phyloP scores from a whole-genome alignment of 768 basidiomycete genomes.

The Psilocybe cyanescens region DNA sequence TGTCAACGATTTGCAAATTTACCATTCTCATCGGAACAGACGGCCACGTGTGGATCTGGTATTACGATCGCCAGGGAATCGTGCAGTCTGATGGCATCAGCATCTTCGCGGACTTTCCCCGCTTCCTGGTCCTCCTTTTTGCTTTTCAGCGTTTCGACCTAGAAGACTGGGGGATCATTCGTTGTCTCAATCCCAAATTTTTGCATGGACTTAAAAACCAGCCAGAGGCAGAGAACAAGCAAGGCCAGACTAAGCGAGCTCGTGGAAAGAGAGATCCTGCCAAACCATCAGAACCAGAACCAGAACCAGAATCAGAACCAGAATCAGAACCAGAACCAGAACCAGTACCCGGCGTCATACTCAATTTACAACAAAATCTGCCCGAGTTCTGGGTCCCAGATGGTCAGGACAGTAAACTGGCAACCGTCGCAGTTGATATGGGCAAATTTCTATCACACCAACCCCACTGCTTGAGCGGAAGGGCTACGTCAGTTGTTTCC shows the following conservation, averaged over 20 bases:
- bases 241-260: neutral
- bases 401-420: neutral
- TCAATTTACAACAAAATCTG: neutral
- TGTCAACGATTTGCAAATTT: neutral
- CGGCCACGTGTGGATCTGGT: constrained; percentile 25
- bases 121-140: constrained; percentile 27
- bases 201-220: too few species aligned
- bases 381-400: neutral
- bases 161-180: constrained; percentile 23
- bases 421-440: neutral
- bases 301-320: neutral
- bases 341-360: neutral
- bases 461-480: constrained; percentile 1
- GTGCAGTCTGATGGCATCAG: constrained; percentile 25
- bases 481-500: constrained; percentile 6
- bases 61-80: constrained; percentile 25
- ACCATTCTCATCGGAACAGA: constrained; percentile 13
- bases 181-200: constrained; percentile 1
- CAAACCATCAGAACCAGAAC: neutral
- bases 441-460: neutral
- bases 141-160: constrained; percentile 26
- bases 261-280: too few species aligned
- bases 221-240: neutral
- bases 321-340: neutral
- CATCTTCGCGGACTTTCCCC: constrained; percentile 26